Conservation (phyloP, 345 rosid genomes). For the Alliaria petiolata region DNA sequence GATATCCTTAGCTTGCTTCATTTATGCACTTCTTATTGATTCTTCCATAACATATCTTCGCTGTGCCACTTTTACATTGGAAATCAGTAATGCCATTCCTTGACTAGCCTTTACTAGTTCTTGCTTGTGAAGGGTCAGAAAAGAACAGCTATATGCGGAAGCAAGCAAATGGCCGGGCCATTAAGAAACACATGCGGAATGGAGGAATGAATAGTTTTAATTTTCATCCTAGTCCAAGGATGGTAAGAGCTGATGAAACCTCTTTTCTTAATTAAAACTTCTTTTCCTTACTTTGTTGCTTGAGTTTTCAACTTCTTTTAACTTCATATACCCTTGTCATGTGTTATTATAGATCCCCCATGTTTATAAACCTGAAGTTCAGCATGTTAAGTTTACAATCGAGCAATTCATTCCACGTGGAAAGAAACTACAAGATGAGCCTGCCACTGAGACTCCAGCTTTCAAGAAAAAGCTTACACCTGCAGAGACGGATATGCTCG, state of each 20-base stretch:
- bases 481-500: slow-evolving; percentile 51
- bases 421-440: slow-evolving; percentile 54
- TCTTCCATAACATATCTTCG: background rate
- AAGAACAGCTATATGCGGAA: slow-evolving; percentile 80
- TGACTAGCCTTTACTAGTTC: slow-evolving; percentile 72
- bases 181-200: slow-evolving; percentile 73
- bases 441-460: slow-evolving; percentile 37
- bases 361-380: slow-evolving; percentile 76
- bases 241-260: slow-evolving; percentile 55
- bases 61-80: background rate
- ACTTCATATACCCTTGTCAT: slow-evolving; percentile 9
- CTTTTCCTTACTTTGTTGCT: background rate
- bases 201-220: slow-evolving; percentile 83
- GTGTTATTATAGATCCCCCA: slow-evolving; percentile 69
- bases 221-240: slow-evolving; percentile 91
- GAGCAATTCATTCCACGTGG: slow-evolving; percentile 71
- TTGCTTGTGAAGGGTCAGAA: slow-evolving; percentile 96
- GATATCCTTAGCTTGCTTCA: slow-evolving; percentile 65
- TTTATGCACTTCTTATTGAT: slow-evolving; percentile 3
- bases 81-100: slow-evolving; percentile 32
- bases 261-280: slow-evolving; percentile 3
- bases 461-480: slow-evolving; percentile 42
- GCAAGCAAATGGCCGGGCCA: slow-evolving; percentile 64
- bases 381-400: slow-evolving; percentile 69
- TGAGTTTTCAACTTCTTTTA: background rate